A percentile compares a stretch with the other conserved stretches of the same genome.
Conservation (phyloP, 768 basidiomycete species). For the Plicaturopsis crispa region DNA sequence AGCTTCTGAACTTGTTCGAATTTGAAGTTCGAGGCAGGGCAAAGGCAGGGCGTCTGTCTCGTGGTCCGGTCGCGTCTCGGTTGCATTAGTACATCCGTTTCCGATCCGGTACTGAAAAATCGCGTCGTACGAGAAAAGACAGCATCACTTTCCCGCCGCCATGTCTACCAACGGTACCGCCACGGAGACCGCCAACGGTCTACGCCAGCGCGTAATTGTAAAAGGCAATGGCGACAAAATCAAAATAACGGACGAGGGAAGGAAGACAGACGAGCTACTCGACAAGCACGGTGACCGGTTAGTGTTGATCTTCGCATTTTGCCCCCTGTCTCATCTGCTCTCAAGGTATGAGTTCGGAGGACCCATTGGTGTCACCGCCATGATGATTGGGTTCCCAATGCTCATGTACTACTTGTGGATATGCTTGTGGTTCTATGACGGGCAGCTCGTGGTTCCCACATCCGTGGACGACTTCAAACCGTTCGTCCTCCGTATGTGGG, state of each 20-base stretch:
- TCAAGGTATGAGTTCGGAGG: constrained; percentile 94
- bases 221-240: constrained; percentile 17
- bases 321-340: constrained; percentile 1
- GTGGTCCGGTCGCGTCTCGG: too few relatives aligned
- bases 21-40: too few relatives aligned
- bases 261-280: constrained; percentile 62
- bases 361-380: constrained; percentile 81
- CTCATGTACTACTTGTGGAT: constrained; percentile 99
- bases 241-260: constrained; percentile 59
- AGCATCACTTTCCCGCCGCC: too few relatives aligned
- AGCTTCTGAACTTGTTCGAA: too few relatives aligned
- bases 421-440: constrained; percentile 94
- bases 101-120: too few relatives aligned
- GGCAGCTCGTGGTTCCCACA: constrained; percentile 62
- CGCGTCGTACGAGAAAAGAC: too few relatives aligned
- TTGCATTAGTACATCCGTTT: too few relatives aligned
- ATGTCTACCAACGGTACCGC: constrained; percentile 10
- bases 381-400: constrained; percentile 90
- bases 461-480: constrained; percentile 67
- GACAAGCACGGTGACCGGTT: constrained; percentile 61
- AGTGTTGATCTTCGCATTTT: background rate
- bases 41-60: too few relatives aligned
- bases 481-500: constrained; percentile 78
- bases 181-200: constrained; percentile 6
- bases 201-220: constrained; percentile 19